phyloP scores from a whole-genome alignment of 352 stramenopile species.

The Thalassiosira mediterranea region DNA sequence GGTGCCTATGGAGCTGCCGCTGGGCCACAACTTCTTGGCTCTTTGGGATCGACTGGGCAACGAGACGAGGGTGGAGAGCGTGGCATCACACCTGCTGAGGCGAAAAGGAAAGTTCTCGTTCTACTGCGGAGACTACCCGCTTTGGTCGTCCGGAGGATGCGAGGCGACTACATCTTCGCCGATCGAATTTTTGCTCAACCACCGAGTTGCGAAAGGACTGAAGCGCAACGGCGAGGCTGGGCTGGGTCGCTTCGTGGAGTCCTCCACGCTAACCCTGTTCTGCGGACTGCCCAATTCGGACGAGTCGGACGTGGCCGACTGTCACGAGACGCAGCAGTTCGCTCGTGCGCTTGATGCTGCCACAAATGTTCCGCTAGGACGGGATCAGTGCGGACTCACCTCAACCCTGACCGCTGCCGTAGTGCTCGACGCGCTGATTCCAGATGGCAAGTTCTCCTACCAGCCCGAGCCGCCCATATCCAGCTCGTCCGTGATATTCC shows the following conservation, averaged over 20 bases:
- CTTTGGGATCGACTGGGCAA: constrained; percentile 33
- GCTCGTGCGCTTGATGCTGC: constrained; percentile 30
- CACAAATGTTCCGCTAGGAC: constrained; percentile 29
- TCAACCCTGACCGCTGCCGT: constrained; percentile 56
- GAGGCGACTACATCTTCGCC: constrained; percentile 7
- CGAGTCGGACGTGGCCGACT: constrained; percentile 33
- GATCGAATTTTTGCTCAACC: constrained; percentile 42
- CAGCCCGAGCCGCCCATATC: constrained; percentile 53
- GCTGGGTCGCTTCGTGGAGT: constrained; percentile 34
- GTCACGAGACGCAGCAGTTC: constrained; percentile 33
- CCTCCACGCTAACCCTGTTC: constrained; percentile 48
- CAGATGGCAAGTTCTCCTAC: constrained; percentile 47
- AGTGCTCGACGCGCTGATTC: constrained; percentile 41
- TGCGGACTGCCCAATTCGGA: constrained; percentile 37
- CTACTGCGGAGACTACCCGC: constrained; percentile 49
- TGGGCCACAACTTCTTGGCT: constrained; percentile 39
- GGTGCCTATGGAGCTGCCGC: constrained; percentile 14
- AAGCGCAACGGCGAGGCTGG: constrained; percentile 26
- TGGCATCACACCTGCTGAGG: constrained; percentile 48
- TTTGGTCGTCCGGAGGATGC: constrained; percentile 52
- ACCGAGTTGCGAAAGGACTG: constrained; percentile 48
- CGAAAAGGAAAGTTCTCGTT: constrained; percentile 50
- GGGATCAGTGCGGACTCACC: constrained; percentile 21
- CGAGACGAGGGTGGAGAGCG: constrained; percentile 28
- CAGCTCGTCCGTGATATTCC: constrained; percentile 45